Base-by-base conservation (phyloP, 2,329 filamentous ascomycete species). In the Alternaria sp. region DNA sequence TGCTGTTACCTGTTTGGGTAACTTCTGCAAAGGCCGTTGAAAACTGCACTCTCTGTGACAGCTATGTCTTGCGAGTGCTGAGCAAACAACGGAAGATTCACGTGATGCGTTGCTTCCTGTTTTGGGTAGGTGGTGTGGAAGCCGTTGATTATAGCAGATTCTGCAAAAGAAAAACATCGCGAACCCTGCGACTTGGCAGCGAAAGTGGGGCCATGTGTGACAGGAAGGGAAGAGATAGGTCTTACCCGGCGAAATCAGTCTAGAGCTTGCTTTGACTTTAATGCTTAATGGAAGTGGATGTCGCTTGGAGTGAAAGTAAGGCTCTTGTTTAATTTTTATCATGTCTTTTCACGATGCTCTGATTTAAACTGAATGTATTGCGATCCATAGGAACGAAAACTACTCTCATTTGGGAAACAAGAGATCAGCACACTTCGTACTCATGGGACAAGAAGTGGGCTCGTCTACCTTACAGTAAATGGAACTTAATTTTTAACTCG, bases 161-260 rank as follows among this genome's bases (percentile, higher is more conserved):
- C n/a, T 3, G 44, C 31, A 48, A 48, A 48, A 48, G 31, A 29
- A 36, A 48, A 48, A 34, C 7, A 34, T 26, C 21, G 44, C 44
- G 31, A 48, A 36, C 29, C 44, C 44, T 26, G 36, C 29, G 33
- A 4, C n/a, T 13, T 14, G 5, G 31, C 5, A 3, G 13, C 21
- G 11, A 24, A 48, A 17, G 44, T 34, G 14, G 14, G 44, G 7
- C 21, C 17, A n/a, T 29, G 33, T 33, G 44, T 46, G 44, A 33
- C 3, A 31, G 14, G 10, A 11, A 21, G 17, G 17, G 10, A 6
- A 13, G 3, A 2, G 36, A 8, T 4, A 24, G 17, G 11, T 40
- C 13, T 31, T 29, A 45, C 5, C 26, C 42, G 17, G 33, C 28
- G 10, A 3, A 11, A 40, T 21, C 17, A 40, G 9, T 17, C 17